Base-by-base conservation (phyloP, 2,329 filamentous ascomycete genomes). In the Trichophyton equinum region DNA sequence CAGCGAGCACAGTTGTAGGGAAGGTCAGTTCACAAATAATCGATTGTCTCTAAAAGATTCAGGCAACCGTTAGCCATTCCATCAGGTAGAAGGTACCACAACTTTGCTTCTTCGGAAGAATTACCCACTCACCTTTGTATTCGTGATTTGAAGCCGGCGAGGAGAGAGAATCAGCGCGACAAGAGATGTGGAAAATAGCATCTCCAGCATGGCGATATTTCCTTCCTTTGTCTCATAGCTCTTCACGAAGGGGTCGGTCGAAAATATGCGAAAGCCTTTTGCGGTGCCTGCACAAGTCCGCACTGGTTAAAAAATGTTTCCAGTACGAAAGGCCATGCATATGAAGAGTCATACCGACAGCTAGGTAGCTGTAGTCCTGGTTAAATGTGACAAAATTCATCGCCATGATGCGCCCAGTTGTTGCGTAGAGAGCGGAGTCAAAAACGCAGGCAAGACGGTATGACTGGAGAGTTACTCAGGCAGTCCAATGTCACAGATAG, bases 371-470 rank as follows among this genome's bases (percentile, higher is more conserved):
- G 79, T 96, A 91, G 79, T 99, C 94, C 80, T 99, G 94, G 76
- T 99, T 99, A 77, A 97, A 99, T 47, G 92, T 96, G 69, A 99
- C 90, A 77, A 95, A 99, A 76, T 99, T 99, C 79, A 97, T 90
- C 57, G 85, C 77, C 85, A 89, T 89, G 63, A 72, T 81, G 65
- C 63, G 46, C 46, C 62, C 20, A 15, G 15, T 42, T 36, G 36
- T 20, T 22, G 40, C 49, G 47, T n/a, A 40, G 42, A 60, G 38
- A 36, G 9, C 18, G 4, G 27, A n/a, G 27, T 20, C 33, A 18
- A 30, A 36, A 33, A 36, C 20, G 15, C 8, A 8, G 51, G 2
- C 22, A 38, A 18, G 51, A 27, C 18, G 3, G 33, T n/a, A 55
- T 13, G 51, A 18, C 15, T 15, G 3, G 51, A 27, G 27, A 18